Evolutionary conservation across 2,329 filamentous ascomycete species (phyloP).

Genomic region (Epichloe gansuensis): DNA sequence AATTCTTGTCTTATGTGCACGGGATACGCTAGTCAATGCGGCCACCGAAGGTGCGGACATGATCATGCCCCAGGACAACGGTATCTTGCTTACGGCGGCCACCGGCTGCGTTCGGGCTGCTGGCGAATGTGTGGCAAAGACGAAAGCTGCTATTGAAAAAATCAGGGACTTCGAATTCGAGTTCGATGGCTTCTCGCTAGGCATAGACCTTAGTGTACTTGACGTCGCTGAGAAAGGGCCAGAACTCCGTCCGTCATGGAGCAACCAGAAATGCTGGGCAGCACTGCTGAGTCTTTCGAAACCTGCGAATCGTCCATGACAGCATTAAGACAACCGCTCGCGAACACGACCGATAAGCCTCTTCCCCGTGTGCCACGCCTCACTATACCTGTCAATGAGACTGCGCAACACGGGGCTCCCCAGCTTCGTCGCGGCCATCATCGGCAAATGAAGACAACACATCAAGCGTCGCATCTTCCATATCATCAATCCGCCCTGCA

Average conservation of each 20-base stretch:
- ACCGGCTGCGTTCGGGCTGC: conserved; percentile 82
- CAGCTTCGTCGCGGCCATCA: conserved; percentile 29
- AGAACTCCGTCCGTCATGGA: conserved; percentile 21
- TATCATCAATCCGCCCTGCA: conserved; percentile 34
- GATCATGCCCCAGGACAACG: conserved; percentile 69
- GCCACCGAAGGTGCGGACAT: conserved; percentile 63
- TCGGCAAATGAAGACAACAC: conserved; percentile 30
- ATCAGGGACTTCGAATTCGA: conserved; percentile 89
- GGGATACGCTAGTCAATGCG: conserved; percentile 61
- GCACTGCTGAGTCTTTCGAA: conserved; percentile 26
- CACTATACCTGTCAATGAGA: conserved; percentile 25
- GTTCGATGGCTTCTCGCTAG: conserved; percentile 44
- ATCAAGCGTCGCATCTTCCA: conserved; percentile 32
- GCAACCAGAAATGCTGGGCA: conserved; percentile 26
- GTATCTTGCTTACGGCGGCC: conserved; percentile 61
- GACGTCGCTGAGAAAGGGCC: conserved; percentile 25
- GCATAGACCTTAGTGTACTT: conserved; percentile 42
- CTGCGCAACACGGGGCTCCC: conserved; percentile 20
- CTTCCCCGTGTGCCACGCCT: conserved; percentile 53
- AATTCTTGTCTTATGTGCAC: conserved; percentile 68
- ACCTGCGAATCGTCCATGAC: conserved; percentile 24
- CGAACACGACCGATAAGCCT: conserved; percentile 49
- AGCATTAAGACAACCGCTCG: conserved; percentile 21
- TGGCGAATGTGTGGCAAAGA: conserved; percentile 81
- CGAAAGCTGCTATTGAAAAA: conserved; percentile 72